Conservation (phyloP, 2,329 filamentous ascomycete species). For the Alternaria novae-zelandiae region DNA sequence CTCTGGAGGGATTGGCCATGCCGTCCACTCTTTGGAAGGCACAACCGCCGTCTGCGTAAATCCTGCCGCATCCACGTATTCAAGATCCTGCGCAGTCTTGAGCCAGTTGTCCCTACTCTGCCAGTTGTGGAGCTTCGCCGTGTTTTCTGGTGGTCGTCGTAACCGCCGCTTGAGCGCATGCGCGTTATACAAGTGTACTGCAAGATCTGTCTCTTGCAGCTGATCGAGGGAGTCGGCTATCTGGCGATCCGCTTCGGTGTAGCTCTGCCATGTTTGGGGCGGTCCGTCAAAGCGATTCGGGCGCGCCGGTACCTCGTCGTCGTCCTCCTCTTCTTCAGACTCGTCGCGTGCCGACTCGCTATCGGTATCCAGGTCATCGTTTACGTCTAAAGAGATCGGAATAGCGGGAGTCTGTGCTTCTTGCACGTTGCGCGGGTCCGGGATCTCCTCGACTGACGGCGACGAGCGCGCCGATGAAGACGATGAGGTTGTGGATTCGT, state of each 20-base stretch:
- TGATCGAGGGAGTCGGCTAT: constrained; percentile 69
- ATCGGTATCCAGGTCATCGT: constrained; percentile 23
- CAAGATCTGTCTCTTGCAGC: constrained; percentile 69
- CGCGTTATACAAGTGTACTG: constrained; percentile 79
- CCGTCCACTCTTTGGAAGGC: constrained; percentile 72
- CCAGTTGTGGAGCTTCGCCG: constrained; percentile 37
- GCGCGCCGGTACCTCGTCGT: constrained; percentile 22
- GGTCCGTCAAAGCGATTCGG: constrained; percentile 77
- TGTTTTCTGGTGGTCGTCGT: constrained; percentile 20
- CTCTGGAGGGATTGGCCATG: constrained; percentile 75
- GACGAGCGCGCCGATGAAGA: constrained; percentile 8
- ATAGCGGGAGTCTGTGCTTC: constrained; percentile 14
- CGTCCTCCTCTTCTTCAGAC: constrained; percentile 6
- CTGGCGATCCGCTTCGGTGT: constrained; percentile 68
- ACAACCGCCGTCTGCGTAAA: constrained; percentile 46
- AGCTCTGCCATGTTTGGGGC: constrained; percentile 68
- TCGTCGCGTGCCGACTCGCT: constrained; percentile 19
- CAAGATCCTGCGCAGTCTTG: constrained; percentile 36
- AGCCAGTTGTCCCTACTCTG: constrained; percentile 52
- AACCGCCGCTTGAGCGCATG: constrained; percentile 69
- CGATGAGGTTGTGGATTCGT: constrained; percentile 17
- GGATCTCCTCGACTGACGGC: constrained; percentile 5
- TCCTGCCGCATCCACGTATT: constrained; percentile 33
- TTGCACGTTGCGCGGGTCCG: constrained; percentile 9
- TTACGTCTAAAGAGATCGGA: constrained; percentile 1